Conservation (phyloP, 495 filamentous ascomycete species). For the Halenospora varia region DNA sequence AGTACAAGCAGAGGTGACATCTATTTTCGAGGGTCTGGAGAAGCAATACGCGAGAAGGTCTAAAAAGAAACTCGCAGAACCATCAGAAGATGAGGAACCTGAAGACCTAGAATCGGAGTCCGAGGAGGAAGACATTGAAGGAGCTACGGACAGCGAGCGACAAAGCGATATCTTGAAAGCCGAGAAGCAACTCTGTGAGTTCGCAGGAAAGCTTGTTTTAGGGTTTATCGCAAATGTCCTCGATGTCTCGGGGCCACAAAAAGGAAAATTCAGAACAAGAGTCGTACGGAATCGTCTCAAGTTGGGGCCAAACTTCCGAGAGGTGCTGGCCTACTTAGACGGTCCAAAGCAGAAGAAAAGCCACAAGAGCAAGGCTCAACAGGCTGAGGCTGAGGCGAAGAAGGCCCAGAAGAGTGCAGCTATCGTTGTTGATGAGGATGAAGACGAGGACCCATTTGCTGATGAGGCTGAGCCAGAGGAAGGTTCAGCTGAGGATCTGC, state of each 20-base stretch:
- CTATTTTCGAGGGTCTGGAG: conserved; percentile 72
- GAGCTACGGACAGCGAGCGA: conserved; percentile 47
- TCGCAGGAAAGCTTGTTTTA: conserved; percentile 78
- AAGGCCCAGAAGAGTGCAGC: conserved; percentile 41
- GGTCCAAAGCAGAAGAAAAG: conserved; percentile 50
- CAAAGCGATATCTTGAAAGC: conserved; percentile 60
- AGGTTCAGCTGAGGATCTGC: conserved; percentile 56
- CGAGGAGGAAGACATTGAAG: conserved; percentile 54
- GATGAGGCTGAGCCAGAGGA: conserved; percentile 50
- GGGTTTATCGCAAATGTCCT: conserved; percentile 69
- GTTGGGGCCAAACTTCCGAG: conserved; percentile 71
- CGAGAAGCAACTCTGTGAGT: conserved; percentile 79
- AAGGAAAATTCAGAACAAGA: conserved; percentile 57
- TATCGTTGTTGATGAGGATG: conserved; percentile 46
- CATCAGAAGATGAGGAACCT: conserved; percentile 64
- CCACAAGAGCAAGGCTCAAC: conserved; percentile 38
- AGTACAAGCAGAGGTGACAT: conserved; percentile 58
- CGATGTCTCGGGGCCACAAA: conserved; percentile 54
- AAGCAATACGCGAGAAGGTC: conserved; percentile 67
- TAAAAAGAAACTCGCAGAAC: conserved; percentile 59
- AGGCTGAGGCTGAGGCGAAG: conserved; percentile 33
- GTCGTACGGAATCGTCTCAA: conserved; percentile 61
- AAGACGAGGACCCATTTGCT: conserved; percentile 45
- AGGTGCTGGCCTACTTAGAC: conserved; percentile 71
- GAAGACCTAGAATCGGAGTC: conserved; percentile 56